Percentiles rank a stretch among this genome's conserved stretches.
These are phyloP conservation scores for Xerocomellus intermedius DNA, from an alignment of 768 basidiomycete genomes.

Conservation along the genomic window DNA sequence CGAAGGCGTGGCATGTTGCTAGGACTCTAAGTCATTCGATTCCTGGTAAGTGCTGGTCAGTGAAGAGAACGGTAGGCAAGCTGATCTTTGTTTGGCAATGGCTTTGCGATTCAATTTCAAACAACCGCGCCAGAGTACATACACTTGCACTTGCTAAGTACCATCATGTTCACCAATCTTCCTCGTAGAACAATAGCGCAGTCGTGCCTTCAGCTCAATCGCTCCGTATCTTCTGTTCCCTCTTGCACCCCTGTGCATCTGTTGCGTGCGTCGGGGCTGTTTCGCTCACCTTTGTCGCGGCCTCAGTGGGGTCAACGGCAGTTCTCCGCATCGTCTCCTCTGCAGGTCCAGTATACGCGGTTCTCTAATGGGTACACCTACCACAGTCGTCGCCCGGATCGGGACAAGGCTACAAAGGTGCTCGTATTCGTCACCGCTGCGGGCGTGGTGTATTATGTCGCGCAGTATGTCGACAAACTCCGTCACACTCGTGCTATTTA, in stretches of 20 bases:
- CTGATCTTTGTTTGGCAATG: constrained; percentile 12
- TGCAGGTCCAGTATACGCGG: constrained; percentile 26
- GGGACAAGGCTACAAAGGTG: constrained; percentile 11
- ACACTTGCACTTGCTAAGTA: not conserved
- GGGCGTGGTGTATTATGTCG: constrained; percentile 28
- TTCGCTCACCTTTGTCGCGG: not conserved
- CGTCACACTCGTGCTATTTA: not conserved
- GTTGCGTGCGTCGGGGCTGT: not conserved
- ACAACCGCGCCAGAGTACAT: too few species aligned
- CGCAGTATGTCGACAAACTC: constrained; percentile 24
- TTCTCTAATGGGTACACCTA: constrained; percentile 20
- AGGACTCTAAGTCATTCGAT: not conserved
- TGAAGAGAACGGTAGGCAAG: not conserved
- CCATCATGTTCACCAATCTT: constrained; percentile 9
- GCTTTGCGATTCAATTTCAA: constrained; percentile 13
- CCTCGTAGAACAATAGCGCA: not conserved
- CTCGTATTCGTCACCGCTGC: constrained; percentile 16
- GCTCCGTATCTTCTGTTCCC: not conserved
- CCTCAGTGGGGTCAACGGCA: constrained; percentile 7
- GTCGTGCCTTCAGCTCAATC: not conserved
- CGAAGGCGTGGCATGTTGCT: not conserved
- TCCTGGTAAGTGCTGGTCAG: not conserved
- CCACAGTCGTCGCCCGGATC: constrained; percentile 4
- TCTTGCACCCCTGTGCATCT: not conserved
- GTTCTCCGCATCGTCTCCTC: constrained; percentile 22